phyloP scores from a whole-genome alignment of 73 alveolate species.

The Paramecium bursaria region DNA sequence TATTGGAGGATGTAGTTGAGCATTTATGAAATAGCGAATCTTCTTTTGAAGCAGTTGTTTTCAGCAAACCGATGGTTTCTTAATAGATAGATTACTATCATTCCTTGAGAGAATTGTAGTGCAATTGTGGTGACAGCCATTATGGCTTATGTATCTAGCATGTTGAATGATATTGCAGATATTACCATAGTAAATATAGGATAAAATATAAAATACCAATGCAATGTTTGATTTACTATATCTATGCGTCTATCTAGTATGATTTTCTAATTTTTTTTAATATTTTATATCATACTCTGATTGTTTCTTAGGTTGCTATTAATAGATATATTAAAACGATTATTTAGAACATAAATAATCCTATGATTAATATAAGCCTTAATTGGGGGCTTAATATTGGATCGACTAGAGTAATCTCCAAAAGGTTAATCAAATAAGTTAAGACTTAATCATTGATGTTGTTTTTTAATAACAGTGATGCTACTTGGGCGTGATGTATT shows the following conservation, averaged over 20 bases:
- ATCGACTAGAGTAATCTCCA: not conserved
- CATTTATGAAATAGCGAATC: slow-evolving; percentile 5
- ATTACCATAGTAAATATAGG: slow-evolving; percentile 10
- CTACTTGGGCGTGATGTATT: not conserved
- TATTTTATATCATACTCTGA: slow-evolving; percentile 3
- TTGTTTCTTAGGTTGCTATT: slow-evolving; percentile 27
- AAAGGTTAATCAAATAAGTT: not conserved
- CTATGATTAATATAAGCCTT: not conserved
- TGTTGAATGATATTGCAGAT: not conserved
- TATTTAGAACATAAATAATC: slow-evolving; percentile 12
- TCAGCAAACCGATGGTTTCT: slow-evolving; percentile 51
- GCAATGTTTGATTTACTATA: slow-evolving; percentile 9
- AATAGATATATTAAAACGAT: slow-evolving; percentile 24
- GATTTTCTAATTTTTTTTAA: not conserved
- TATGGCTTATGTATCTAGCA: not conserved
- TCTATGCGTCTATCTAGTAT: slow-evolving; percentile 31
- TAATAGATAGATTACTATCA: slow-evolving; percentile 13
- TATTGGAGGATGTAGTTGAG: not conserved
- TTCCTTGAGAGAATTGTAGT: slow-evolving; percentile 26
- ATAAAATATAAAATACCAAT: slow-evolving; percentile 51
- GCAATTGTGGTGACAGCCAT: not conserved
- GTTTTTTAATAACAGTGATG: not conserved
- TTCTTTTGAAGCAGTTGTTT: slow-evolving; percentile 43
- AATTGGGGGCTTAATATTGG: not conserved
- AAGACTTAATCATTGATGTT: not conserved